Percentiles rank a stretch among this genome's conserved stretches.
phyloP scores from a whole-genome alignment of 371 early-diverging fungal species.

The Actinomortierella wolfii region DNA sequence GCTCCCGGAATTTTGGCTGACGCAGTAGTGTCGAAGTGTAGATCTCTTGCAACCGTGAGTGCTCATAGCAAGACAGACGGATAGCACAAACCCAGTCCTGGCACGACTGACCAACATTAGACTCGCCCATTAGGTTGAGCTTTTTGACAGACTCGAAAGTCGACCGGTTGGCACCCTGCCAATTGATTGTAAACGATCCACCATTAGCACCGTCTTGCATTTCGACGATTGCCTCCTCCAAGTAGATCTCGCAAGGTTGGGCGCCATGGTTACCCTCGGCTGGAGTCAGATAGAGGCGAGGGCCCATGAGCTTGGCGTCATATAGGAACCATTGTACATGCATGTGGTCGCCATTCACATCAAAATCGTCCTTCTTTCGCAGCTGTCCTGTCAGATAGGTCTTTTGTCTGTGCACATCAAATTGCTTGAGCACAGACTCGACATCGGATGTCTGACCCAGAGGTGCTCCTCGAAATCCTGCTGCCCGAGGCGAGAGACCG shows the following conservation, averaged over 20 bases:
- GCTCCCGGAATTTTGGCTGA: slow-evolving; percentile 47
- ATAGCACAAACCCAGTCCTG: slow-evolving; percentile 70
- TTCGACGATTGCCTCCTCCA: slow-evolving; percentile 42
- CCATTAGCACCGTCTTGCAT: slow-evolving; percentile 45
- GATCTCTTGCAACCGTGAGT: slow-evolving; percentile 70
- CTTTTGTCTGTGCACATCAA: slow-evolving; percentile 42
- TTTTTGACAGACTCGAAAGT: slow-evolving; percentile 40
- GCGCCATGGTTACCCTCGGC: slow-evolving; percentile 11
- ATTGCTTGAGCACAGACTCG: slow-evolving; percentile 46
- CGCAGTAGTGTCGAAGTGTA: slow-evolving; percentile 68
- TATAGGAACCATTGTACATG: slow-evolving; percentile 39
- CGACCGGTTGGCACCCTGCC: slow-evolving; percentile 44
- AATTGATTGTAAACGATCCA: slow-evolving; percentile 37
- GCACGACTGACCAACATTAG: slow-evolving; percentile 28
- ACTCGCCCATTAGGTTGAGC: slow-evolving; percentile 21
- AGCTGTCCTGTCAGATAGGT: slow-evolving; percentile 34
- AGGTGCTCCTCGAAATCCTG: slow-evolving; percentile 43
- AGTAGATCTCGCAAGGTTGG: slow-evolving; percentile 25
- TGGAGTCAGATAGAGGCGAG: slow-evolving; percentile 28
- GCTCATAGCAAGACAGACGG: slow-evolving; percentile 78
- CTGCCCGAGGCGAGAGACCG: slow-evolving; percentile 8
- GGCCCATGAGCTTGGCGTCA: slow-evolving; percentile 30
- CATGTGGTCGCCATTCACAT: slow-evolving; percentile 31
- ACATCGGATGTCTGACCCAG: slow-evolving; percentile 44
- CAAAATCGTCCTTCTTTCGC: slow-evolving; percentile 39